These are phyloP conservation scores for Cucumis hystrix DNA, from an alignment of 306 rosid genomes.

Conservation along the genomic window DNA sequence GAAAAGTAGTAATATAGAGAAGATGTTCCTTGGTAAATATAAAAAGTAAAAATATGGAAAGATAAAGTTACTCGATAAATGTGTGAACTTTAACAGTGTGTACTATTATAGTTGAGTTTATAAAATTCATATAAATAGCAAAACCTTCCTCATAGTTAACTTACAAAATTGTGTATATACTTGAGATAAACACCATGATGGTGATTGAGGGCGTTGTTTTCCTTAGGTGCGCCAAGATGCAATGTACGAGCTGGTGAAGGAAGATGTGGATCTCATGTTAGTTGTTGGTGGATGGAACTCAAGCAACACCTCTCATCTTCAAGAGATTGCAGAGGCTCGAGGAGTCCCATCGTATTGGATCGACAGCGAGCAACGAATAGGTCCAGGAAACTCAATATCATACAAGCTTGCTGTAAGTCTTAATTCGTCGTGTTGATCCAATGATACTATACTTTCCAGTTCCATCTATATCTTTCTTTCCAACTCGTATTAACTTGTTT, in stretches of 20 bases:
- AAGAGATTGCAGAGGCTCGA: slow-evolving; percentile 86
- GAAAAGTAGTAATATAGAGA: too few species aligned
- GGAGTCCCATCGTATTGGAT: slow-evolving; percentile 93
- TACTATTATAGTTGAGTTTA: too few species aligned
- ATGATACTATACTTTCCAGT: neutral
- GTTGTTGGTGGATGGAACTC: slow-evolving; percentile 99
- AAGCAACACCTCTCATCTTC: slow-evolving; percentile 88
- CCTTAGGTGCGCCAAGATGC: slow-evolving; percentile 95
- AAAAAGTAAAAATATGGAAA: too few species aligned
- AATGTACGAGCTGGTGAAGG: slow-evolving; percentile 77
- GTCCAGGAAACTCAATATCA: slow-evolving; percentile 84
- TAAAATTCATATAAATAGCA: neutral
- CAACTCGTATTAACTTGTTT: neutral
- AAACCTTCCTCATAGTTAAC: neutral
- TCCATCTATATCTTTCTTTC: neutral
- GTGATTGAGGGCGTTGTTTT: neutral
- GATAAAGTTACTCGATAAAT: too few species aligned
- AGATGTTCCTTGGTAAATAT: too few species aligned
- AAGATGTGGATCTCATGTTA: slow-evolving; percentile 59
- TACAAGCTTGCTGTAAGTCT: slow-evolving; percentile 49
- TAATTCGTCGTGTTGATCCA: neutral
- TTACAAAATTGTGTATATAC: neutral
- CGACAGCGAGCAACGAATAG: slow-evolving; percentile 79
- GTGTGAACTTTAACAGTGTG: too few species aligned
- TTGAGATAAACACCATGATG: neutral